Conservation (phyloP, 345 rosid species). For the Aegle marmelos region DNA sequence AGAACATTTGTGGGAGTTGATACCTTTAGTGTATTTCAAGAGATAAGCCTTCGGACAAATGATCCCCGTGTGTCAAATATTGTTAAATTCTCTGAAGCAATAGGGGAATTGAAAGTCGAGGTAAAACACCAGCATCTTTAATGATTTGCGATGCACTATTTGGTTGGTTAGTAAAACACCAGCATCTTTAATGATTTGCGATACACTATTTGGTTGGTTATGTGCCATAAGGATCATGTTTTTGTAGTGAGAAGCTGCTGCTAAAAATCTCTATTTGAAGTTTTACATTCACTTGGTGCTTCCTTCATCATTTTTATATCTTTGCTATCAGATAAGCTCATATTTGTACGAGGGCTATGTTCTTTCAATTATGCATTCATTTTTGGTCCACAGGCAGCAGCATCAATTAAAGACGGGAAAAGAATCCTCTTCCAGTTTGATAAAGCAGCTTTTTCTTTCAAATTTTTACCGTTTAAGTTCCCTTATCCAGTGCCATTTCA, state of each 20-base stretch:
- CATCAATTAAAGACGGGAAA: slow-evolving; percentile 59
- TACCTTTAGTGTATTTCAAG: slow-evolving; percentile 84
- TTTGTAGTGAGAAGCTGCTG: not conserved
- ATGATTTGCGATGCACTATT: not conserved
- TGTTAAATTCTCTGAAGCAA: slow-evolving; percentile 71
- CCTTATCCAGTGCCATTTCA: slow-evolving; percentile 95
- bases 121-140: slow-evolving; percentile 34
- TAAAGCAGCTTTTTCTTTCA: slow-evolving; percentile 73
- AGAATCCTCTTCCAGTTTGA: slow-evolving; percentile 73
- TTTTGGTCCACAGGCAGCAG: slow-evolving; percentile 58
- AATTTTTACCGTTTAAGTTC: slow-evolving; percentile 84
- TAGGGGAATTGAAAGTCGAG: slow-evolving; percentile 96
- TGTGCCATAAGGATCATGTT: not conserved
- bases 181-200: not conserved
- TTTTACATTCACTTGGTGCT: not conserved
- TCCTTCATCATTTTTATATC: not conserved
- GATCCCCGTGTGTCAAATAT: slow-evolving; percentile 92
- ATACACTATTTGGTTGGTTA: not conserved
- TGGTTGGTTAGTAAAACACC: slow-evolving; percentile 28
- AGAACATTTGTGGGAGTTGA: slow-evolving; percentile 95
- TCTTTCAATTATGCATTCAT: not conserved
- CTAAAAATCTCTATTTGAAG: not conserved
- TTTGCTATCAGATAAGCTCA: not conserved
- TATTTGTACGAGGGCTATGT: not conserved
- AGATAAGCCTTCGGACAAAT: slow-evolving; percentile 62